phyloP scores from a whole-genome alignment of 2,329 filamentous ascomycete genomes.

The Penicillium griseofulvum region DNA sequence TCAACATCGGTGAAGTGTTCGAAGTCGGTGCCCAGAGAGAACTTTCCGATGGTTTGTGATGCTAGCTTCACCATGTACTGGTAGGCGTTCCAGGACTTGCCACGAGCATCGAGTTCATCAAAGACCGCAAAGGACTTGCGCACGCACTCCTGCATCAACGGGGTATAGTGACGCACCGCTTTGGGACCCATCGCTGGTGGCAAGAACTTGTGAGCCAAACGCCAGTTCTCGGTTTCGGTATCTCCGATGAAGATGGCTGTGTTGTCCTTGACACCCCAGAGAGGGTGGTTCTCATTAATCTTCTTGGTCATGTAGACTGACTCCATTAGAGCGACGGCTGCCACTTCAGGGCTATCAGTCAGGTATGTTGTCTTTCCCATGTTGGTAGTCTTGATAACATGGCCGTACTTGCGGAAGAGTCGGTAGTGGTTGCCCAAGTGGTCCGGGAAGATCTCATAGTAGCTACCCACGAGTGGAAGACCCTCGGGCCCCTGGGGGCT shows the following conservation, averaged over 20 bases:
- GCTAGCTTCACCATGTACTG: slow-evolving; percentile 49
- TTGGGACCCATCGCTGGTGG: slow-evolving; percentile 59
- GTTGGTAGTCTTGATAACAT: slow-evolving; percentile 51
- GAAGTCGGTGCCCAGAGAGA: slow-evolving; percentile 43
- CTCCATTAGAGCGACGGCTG: slow-evolving; percentile 48
- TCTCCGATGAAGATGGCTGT: slow-evolving; percentile 28
- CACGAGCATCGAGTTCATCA: slow-evolving; percentile 48
- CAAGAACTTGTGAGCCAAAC: slow-evolving; percentile 58
- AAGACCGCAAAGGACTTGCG: slow-evolving; percentile 50
- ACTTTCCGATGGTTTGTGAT: slow-evolving; percentile 41
- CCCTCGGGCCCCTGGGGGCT: slow-evolving; percentile 20
- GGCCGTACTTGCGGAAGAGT: slow-evolving; percentile 52
- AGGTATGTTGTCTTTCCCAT: slow-evolving; percentile 51
- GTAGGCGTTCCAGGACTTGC: slow-evolving; percentile 46
- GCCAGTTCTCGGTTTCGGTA: slow-evolving; percentile 26
- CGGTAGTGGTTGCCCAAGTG: slow-evolving; percentile 56
- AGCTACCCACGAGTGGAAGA: slow-evolving; percentile 47
- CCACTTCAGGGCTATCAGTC: slow-evolving; percentile 50
- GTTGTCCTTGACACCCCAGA: slow-evolving; percentile 23
- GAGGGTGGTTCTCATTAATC: slow-evolving; percentile 34
- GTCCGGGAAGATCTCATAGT: slow-evolving; percentile 55
- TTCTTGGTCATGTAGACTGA: slow-evolving; percentile 53
- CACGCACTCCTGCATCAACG: slow-evolving; percentile 55
- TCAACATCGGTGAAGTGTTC: slow-evolving; percentile 45
- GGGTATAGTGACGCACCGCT: slow-evolving; percentile 59